Conservation (phyloP, 2,329 filamentous ascomycete species). For the Colletotrichum tofieldiae region DNA sequence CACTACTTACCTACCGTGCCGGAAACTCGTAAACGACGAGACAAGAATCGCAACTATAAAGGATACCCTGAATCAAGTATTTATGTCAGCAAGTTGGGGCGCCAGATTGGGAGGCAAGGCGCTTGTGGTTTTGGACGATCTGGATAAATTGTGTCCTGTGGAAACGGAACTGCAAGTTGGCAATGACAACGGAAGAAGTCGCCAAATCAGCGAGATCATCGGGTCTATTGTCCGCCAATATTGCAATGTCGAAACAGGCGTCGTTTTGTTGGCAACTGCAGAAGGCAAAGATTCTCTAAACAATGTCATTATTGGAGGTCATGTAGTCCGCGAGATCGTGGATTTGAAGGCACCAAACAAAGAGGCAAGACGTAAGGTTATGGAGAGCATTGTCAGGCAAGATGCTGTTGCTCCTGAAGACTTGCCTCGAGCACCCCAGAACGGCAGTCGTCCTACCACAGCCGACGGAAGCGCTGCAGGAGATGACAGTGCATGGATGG, state of each 20-base stretch:
- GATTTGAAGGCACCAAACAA: slow-evolving; percentile 93
- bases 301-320: slow-evolving; percentile 89
- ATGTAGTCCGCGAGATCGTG: slow-evolving; percentile 93
- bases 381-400: slow-evolving; percentile 82
- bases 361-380: slow-evolving; percentile 85
- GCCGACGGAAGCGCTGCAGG: slow-evolving; percentile 68
- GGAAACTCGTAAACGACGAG: slow-evolving; percentile 91
- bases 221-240: slow-evolving; percentile 88
- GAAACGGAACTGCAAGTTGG: slow-evolving; percentile 96
- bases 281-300: slow-evolving; percentile 95
- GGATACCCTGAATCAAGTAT: slow-evolving; percentile 86
- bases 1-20: slow-evolving; percentile 88
- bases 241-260: slow-evolving; percentile 83
- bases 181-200: slow-evolving; percentile 92
- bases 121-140: slow-evolving; percentile 90
- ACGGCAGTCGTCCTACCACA: slow-evolving; percentile 71
- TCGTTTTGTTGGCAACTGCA: slow-evolving; percentile 91
- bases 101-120: slow-evolving; percentile 87
- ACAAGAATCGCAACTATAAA: slow-evolving; percentile 92
- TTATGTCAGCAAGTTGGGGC: slow-evolving; percentile 93
- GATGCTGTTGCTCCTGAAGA: slow-evolving; percentile 61
- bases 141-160: slow-evolving; percentile 92
- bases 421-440: slow-evolving; percentile 50
- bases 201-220: slow-evolving; percentile 92
- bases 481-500: slow-evolving; percentile 81